Base-by-base conservation (phyloP, 2,329 filamentous ascomycete species). In the Sphaerulina populicola region DNA sequence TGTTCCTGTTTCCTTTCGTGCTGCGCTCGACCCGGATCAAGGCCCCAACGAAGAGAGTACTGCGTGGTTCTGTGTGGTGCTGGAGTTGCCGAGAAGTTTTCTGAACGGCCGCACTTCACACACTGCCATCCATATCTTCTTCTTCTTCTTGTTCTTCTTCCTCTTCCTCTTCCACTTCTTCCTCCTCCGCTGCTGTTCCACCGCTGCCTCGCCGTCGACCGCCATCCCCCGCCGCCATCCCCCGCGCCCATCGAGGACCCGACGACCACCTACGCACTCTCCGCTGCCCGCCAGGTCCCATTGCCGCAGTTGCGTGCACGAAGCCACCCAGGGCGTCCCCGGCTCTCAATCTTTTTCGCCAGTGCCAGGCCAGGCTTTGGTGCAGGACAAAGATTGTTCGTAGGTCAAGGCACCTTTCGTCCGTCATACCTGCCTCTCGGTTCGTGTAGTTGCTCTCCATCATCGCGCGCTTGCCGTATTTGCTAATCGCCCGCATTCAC, bases 271-370 rank as follows among this genome's bases (percentile, higher is more conserved):
- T 10, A 12, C 31, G 8, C 31, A n/a, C n/a, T n/a, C n/a, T 27
- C 23, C 6, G 23, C 10, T 35, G 31, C 31, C 12, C 31, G 31
- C 31, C 31, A 35, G 31, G 12, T 35, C 8, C 12, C 31, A 11
- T 9, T 35, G 31, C 12, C 31, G 12, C 12, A 11, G 31, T 35
- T 35, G 31, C 12, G 31, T 35, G 31, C 31, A 11, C 31, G 31
- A 35, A 35, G 8, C 31, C 31, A 35, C 31, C 31, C 6, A 35
- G 31, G 8, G 10, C 39, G 14, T 15, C 8, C n/a, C n/a, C 12
- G 31, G 5, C 31, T 8, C 31, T 40, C 46, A 48, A 41, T 48
- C 46, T 42, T 48, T 47, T 48, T 48, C 46, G 36, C 37, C 23
- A 40, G 38, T 42, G 46, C 46, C 46, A 40, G 36, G 37, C 37